A percentile compares a stretch with the other conserved stretches of the same genome.
phyloP scores from a whole-genome alignment of 257 asterid genomes.

The Petunia axillaris region DNA sequence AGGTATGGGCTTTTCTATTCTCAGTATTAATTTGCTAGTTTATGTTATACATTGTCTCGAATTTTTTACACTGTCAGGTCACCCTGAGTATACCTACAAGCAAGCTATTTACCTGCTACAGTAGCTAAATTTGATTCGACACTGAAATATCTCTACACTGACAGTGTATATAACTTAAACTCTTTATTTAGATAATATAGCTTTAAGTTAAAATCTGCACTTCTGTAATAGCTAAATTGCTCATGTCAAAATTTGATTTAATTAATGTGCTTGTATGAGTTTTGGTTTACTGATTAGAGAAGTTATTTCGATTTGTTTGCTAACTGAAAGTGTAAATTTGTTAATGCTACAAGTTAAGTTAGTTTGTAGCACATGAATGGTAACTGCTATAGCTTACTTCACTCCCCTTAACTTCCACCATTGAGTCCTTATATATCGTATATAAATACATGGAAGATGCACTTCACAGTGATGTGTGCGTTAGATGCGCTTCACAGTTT shows the following conservation, averaged over 20 bases:
- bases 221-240: neutral
- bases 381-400: neutral
- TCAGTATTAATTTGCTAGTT: neutral
- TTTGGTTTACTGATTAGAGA: neutral
- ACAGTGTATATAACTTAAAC: too few relatives aligned
- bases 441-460: neutral
- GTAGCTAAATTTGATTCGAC: too few relatives aligned
- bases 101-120: neutral
- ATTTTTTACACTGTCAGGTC: too few relatives aligned
- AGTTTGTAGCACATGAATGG: neutral
- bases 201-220: neutral
- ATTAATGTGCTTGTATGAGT: neutral
- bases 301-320: neutral
- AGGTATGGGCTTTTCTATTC: slow-evolving; percentile 22
- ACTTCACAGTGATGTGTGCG: too few relatives aligned
- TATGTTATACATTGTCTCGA: too few relatives aligned
- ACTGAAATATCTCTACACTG: too few relatives aligned
- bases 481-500: too few relatives aligned
- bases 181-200: too few relatives aligned
- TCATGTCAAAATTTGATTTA: neutral
- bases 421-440: neutral
- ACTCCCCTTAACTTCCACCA: neutral
- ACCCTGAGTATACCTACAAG: too few relatives aligned
- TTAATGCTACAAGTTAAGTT: neutral
- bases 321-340: neutral